These are phyloP conservation scores for Tolypocladium inflatum DNA, from an alignment of 2,329 filamentous ascomycete species.

Conservation along the genomic window DNA sequence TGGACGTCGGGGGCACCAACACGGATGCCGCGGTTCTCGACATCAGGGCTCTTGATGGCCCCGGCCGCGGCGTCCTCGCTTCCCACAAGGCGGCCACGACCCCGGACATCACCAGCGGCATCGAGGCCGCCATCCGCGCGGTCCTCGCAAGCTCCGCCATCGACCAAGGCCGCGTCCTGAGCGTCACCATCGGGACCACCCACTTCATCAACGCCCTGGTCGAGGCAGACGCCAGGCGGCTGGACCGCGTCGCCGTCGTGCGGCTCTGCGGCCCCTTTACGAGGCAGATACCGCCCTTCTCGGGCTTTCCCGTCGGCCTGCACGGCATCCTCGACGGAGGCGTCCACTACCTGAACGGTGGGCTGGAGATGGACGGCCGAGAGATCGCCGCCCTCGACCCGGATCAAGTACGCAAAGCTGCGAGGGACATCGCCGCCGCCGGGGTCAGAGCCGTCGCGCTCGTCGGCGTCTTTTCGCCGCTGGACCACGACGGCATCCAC, in stretches of 20 bases:
- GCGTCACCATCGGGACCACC: slow-evolving; percentile 40
- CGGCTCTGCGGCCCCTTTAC: slow-evolving; percentile 36
- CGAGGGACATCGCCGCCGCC: slow-evolving; percentile 20
- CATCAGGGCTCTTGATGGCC: slow-evolving; percentile 21
- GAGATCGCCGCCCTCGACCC: slow-evolving; percentile 28
- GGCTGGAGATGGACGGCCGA: slow-evolving; percentile 38
- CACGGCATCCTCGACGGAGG: slow-evolving; percentile 30
- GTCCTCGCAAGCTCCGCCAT: slow-evolving; percentile 28
- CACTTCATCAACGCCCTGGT: slow-evolving; percentile 41
- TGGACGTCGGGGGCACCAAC: slow-evolving; percentile 31
- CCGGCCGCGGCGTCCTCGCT: slow-evolving; percentile 31
- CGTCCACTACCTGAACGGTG: slow-evolving; percentile 31
- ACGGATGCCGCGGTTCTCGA: slow-evolving; percentile 36
- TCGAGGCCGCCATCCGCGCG: slow-evolving; percentile 33
- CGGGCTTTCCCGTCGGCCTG: slow-evolving; percentile 32
- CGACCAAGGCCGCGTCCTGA: slow-evolving; percentile 27
- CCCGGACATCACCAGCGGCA: slow-evolving; percentile 38
- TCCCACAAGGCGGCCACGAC: slow-evolving; percentile 40
- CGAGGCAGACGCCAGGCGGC: slow-evolving; percentile 30
- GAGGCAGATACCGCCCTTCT: slow-evolving; percentile 32
- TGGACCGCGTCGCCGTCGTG: slow-evolving; percentile 35
- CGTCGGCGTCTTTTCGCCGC: slow-evolving; percentile 35
- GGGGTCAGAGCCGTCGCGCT: slow-evolving; percentile 29
- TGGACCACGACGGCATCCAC: slow-evolving; percentile 30
- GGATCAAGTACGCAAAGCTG: slow-evolving; percentile 24